Conservation (phyloP, 306 rosid genomes). For the Castanea crenata region DNA sequence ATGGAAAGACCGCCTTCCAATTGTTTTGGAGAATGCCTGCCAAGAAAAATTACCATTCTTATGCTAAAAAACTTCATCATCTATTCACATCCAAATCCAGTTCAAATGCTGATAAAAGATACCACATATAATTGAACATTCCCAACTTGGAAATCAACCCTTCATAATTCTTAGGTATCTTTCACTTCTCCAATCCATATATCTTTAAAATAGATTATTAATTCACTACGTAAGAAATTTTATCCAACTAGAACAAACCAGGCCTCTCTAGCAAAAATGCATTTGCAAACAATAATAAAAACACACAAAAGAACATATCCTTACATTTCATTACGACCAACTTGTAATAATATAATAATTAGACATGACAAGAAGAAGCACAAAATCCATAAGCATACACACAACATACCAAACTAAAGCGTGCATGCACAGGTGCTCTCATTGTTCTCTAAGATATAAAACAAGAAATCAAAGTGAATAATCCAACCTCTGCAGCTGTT, state of each 20-base stretch:
- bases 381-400: background rate
- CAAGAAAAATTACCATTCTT: conserved; percentile 25
- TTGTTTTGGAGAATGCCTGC: conserved; percentile 36
- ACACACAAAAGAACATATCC: background rate
- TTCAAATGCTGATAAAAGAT: background rate
- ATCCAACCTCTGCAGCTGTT: conserved; percentile 9
- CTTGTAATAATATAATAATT: background rate
- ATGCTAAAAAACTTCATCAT: conserved; percentile 13
- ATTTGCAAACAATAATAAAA: background rate
- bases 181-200: conserved; percentile 15
- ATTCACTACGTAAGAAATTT: background rate
- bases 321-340: background rate
- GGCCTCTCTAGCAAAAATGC: background rate
- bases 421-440: background rate
- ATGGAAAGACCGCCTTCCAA: conserved; percentile 8
- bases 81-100: conserved; percentile 1
- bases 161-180: conserved; percentile 1
- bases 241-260: background rate
- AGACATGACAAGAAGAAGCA: background rate
- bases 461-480: conserved; percentile 14
- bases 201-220: background rate
- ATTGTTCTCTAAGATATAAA: background rate
- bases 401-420: background rate
- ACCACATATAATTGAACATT: conserved; percentile 3
- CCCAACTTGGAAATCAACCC: conserved; percentile 18